Evolutionary conservation across 352 stramenopile species (phyloP).

Genomic region (Peronospora belbahrii): DNA sequence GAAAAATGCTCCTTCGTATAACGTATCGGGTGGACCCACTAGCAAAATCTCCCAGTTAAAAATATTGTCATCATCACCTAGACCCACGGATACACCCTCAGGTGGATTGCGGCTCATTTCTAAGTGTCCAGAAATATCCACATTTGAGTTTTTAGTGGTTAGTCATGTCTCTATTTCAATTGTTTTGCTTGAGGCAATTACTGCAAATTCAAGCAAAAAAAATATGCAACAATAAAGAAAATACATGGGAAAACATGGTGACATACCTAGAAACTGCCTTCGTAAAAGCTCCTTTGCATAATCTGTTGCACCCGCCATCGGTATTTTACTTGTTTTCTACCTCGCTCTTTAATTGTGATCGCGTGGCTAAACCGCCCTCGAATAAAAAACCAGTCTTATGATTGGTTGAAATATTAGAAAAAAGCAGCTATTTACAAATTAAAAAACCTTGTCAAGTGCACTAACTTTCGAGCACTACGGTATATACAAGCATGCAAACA

Average conservation of each 20-base stretch:
- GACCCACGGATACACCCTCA: conserved; percentile 96
- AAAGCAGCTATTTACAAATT: conserved; percentile 3
- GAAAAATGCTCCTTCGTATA: conserved; percentile 98
- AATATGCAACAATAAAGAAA: not conserved
- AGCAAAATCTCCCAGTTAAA: conserved; percentile 99
- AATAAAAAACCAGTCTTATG: not conserved
- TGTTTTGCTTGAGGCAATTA: not conserved
- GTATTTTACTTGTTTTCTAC: conserved; percentile 19
- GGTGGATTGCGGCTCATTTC: conserved; percentile 98
- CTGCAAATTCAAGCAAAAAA: not conserved
- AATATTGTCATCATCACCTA: conserved; percentile 96
- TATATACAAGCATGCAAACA: too few relatives aligned
- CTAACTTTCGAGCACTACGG: too few relatives aligned
- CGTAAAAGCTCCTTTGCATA: conserved; percentile 77
- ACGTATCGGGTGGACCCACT: conserved; percentile 90
- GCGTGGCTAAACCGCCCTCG: conserved; percentile 2
- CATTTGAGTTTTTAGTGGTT: not conserved
- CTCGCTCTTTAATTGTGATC: conserved; percentile 21
- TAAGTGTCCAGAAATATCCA: conserved; percentile 36
- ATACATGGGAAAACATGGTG: not conserved
- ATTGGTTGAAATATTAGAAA: conserved; percentile 13
- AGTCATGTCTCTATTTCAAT: not conserved
- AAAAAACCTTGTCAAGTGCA: not conserved
- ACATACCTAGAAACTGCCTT: conserved; percentile 74
- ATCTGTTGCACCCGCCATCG: conserved; percentile 42